These are phyloP conservation scores for Suhomyces anneliseae DNA, from an alignment of 1,139 yeast genomes.

Conservation along the genomic window DNA sequence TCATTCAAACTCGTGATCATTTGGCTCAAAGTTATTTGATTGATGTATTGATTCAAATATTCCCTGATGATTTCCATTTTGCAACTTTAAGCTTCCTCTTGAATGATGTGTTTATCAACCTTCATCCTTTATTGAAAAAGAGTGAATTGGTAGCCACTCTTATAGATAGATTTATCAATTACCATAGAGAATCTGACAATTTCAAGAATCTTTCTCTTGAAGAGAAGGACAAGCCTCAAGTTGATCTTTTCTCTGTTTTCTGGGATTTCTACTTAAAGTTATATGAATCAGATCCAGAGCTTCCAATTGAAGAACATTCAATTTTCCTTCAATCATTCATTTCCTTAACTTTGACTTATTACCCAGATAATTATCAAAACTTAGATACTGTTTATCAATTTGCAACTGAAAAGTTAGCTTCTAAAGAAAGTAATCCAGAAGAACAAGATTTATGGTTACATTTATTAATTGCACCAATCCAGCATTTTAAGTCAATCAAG, in stretches of 20 bases:
- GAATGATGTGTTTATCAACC: conserved; percentile 57
- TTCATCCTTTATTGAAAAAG: conserved; percentile 70
- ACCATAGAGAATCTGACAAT: conserved; percentile 37
- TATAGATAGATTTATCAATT: conserved; percentile 72
- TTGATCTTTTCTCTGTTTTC: conserved; percentile 55
- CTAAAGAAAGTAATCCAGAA: conserved; percentile 11
- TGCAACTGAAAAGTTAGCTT: conserved; percentile 43
- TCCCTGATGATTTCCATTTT: conserved; percentile 90
- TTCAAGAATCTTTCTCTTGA: conserved; percentile 10
- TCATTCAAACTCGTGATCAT: conserved; percentile 87
- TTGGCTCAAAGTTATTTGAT: conserved; percentile 88
- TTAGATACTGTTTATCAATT: conserved; percentile 62
- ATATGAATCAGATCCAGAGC: conserved; percentile 57
- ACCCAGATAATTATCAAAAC: conserved; percentile 60
- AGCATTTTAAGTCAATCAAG: conserved; percentile 35
- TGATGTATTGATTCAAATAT: conserved; percentile 89
- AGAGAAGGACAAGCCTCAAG: conserved; percentile 3
- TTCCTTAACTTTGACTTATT: conserved; percentile 64
- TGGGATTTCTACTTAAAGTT: conserved; percentile 64
- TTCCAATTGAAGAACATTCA: conserved; percentile 65
- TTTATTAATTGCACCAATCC: conserved; percentile 59
- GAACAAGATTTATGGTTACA: conserved; percentile 50
- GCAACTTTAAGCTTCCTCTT: conserved; percentile 69
- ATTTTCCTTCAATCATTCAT: conserved; percentile 65
- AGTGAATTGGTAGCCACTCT: conserved; percentile 67